Evolutionary conservation across 2,329 filamentous ascomycete species (phyloP).

Genomic region (Ambrosiella beaveri): DNA sequence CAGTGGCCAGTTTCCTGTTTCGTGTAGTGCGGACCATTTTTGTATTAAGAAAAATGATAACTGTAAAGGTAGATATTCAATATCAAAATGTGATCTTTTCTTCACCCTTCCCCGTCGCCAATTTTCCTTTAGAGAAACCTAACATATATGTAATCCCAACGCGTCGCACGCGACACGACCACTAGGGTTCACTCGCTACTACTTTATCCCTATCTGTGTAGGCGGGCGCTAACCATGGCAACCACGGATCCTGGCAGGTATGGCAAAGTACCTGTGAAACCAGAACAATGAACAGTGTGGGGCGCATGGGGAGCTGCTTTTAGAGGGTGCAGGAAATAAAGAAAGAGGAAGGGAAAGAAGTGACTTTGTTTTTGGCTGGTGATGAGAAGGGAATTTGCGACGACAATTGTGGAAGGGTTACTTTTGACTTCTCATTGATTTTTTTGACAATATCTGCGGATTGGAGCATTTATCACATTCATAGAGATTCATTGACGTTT

Average conservation of each 20-base stretch:
- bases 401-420: no score
- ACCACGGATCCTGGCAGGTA: background rate
- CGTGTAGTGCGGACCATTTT: conserved; percentile 33
- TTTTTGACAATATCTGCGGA: no score
- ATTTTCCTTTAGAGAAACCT: background rate
- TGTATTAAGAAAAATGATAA: no score
- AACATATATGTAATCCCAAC: background rate
- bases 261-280: no score
- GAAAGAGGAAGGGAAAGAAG: background rate
- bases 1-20: conserved; percentile 23
- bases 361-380: no score
- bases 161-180: background rate
- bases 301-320: no score
- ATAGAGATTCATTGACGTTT: no score
- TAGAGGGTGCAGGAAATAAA: background rate
- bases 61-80: background rate
- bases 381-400: no score
- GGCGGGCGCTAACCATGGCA: background rate
- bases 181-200: background rate
- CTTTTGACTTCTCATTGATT: no score
- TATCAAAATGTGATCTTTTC: background rate
- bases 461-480: no score
- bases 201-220: conserved; percentile 11
- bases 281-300: no score
- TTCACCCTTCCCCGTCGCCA: background rate